Percentiles rank a stretch among this genome's conserved stretches.
Evolutionary conservation across 192 early-diverging fungal species (phyloP).

Genomic region (Coemansia sp.): DNA sequence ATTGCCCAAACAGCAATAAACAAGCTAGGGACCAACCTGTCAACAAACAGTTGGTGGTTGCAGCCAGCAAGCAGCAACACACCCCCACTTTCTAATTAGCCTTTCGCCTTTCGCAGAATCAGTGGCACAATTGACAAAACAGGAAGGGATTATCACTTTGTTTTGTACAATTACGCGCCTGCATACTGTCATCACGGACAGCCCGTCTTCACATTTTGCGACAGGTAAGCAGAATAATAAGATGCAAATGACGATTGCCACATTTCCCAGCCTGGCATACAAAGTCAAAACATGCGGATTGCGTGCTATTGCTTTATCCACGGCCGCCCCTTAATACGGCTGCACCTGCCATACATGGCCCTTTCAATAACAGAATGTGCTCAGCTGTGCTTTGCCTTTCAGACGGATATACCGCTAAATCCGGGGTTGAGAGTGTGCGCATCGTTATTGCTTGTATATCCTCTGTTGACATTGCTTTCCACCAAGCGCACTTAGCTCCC

Average conservation of each 20-base stretch:
- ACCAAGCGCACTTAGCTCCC: not conserved
- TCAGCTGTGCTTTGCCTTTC: not conserved
- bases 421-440: not conserved
- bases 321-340: not conserved
- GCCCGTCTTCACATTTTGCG: not conserved
- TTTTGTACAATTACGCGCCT: conserved; percentile 1
- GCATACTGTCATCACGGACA: not conserved
- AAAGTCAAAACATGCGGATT: not conserved
- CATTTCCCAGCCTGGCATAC: not conserved
- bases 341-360: not conserved
- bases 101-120: not conserved
- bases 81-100: not conserved
- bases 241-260: not conserved
- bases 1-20: conserved; percentile 1
- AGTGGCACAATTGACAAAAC: not conserved
- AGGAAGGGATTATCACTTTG: conserved; percentile 1
- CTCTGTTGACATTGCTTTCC: not conserved
- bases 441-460: not conserved
- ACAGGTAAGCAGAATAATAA: not conserved
- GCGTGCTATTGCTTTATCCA: not conserved
- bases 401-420: not conserved
- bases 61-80: not conserved
- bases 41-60: not conserved
- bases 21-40: not conserved
- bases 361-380: too few species aligned